phyloP scores from a whole-genome alignment of 805 yeast genomes.

The Candida argentea region DNA sequence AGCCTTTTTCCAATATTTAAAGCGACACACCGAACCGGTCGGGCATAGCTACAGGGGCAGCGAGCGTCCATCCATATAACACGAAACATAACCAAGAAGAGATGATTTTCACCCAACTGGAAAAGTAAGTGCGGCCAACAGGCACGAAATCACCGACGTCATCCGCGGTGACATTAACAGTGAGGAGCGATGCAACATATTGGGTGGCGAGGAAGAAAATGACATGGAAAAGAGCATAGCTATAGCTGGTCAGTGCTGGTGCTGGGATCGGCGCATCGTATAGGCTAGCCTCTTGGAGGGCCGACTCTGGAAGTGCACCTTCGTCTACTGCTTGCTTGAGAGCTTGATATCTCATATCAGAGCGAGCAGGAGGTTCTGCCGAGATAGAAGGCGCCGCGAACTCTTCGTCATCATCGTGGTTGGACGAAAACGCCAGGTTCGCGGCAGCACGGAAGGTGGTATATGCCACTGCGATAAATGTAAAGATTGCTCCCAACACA shows the following conservation, averaged over 20 bases:
- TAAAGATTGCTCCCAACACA: slow-evolving; percentile 83
- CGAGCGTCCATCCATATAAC: slow-evolving; percentile 80
- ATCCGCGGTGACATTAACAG: slow-evolving; percentile 82
- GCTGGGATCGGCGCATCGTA: slow-evolving; percentile 28
- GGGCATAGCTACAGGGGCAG: slow-evolving; percentile 87
- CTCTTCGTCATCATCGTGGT: slow-evolving; percentile 29
- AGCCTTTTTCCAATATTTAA: too few relatives aligned
- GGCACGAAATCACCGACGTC: slow-evolving; percentile 87
- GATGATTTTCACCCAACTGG: slow-evolving; percentile 87
- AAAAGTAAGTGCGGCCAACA: slow-evolving; percentile 92
- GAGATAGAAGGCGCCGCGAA: slow-evolving; percentile 11
- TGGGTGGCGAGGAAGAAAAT: slow-evolving; percentile 94
- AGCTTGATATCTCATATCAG: slow-evolving; percentile 78
- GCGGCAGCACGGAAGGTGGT: slow-evolving; percentile 97
- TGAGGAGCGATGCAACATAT: slow-evolving; percentile 87
- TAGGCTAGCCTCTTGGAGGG: slow-evolving; percentile 64
- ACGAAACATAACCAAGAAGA: slow-evolving; percentile 88
- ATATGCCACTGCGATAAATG: slow-evolving; percentile 91
- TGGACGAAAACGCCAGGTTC: slow-evolving; percentile 32
- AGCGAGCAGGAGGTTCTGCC: slow-evolving; percentile 26
- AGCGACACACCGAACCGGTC: slow-evolving; percentile 57
- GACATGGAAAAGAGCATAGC: slow-evolving; percentile 79
- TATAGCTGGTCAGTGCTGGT: slow-evolving; percentile 55
- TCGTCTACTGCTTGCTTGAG: slow-evolving; percentile 91
- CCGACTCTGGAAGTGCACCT: slow-evolving; percentile 91